Evolutionary conservation across 768 basidiomycete species (phyloP), one percentile per base, ranked within the genome.

Genomic region (Mycena alexandri): DNA sequence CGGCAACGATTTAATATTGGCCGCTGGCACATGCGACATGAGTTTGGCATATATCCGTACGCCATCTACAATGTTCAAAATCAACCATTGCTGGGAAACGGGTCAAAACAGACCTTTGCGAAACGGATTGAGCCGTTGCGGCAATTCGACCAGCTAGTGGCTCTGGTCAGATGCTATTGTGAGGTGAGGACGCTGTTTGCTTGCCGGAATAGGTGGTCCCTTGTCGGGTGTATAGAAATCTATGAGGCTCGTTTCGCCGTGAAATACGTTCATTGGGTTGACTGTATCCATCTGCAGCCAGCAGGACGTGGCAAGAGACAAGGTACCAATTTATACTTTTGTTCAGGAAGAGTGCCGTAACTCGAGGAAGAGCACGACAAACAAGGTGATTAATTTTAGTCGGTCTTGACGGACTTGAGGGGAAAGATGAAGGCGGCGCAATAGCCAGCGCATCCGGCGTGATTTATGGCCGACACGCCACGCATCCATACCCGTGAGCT

Each of bases 171-270:
- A 38, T 14, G 38, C 38, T 38, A 11, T n/a, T 38, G 38, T 14
- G 38, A 38, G 10, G 38, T 14, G 14, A 38, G 38, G 14, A 38
- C 38, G 14, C 38, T 38, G 14, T 38, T 29, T 38, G 38, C 47
- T 21, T 48, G 22, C 47, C 22, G 47, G 47, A 24, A 48, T 48
- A 24, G 22, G 47, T 13, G 47, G 47, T 9, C 47, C 47, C 22
- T 48, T 48, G n/a, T 48, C 47, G 24, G 47, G 47, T 22, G 21
- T 24, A 46, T 46, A 22, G 47, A 48, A 48, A 48, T 48, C 47
- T 17, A 17, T 17, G 19, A 46, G 44, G 16, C 16, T 24, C 21
- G 21, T 21, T 22, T 48, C 47, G 8, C 47, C 47, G 21, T 11
- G 24, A 24, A 48, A 48, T 1, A 48, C 47, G 21, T 48, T 48